phyloP scores from a whole-genome alignment of 441 rosid species.

The Capsella rubella region DNA sequence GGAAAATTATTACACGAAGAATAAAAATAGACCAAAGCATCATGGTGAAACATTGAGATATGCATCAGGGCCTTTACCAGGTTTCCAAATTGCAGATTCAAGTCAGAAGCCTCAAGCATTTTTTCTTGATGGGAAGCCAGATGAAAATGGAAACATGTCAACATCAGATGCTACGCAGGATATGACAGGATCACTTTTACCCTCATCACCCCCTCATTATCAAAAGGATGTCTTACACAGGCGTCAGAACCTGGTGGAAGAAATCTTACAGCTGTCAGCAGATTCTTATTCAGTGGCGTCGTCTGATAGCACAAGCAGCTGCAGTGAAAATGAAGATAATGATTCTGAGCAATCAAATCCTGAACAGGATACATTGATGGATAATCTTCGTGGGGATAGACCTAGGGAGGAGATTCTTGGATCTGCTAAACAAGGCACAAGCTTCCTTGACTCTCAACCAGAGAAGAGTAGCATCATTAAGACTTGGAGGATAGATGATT shows the following conservation, averaged over 20 bases:
- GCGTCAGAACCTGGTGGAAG: constrained; percentile 90
- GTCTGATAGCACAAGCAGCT: constrained; percentile 83
- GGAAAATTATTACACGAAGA: constrained; percentile 51
- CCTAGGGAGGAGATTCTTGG: constrained; percentile 42
- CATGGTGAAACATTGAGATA: constrained; percentile 61
- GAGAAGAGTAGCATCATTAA: constrained; percentile 48
- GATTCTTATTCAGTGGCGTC: constrained; percentile 84
- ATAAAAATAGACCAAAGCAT: constrained; percentile 49
- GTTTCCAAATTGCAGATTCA: constrained; percentile 59
- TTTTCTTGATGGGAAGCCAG: constrained; percentile 52
- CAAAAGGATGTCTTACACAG: constrained; percentile 85
- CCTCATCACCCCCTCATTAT: constrained; percentile 90
- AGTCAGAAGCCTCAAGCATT: constrained; percentile 52
- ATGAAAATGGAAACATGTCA: constrained; percentile 52
- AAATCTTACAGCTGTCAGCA: constrained; percentile 92
- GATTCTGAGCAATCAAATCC: constrained; percentile 53
- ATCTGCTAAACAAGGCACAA: constrained; percentile 47
- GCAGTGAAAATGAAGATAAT: constrained; percentile 72
- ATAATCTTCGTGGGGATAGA: constrained; percentile 46
- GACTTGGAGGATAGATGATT: constrained; percentile 42
- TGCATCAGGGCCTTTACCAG: constrained; percentile 55
- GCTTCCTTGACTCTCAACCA: constrained; percentile 47
- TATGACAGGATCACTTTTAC: constrained; percentile 55
- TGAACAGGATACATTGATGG: constrained; percentile 50
- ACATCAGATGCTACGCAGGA: constrained; percentile 58